A percentile compares a stretch with the other conserved stretches of the same genome.
phyloP scores from a whole-genome alignment of 805 yeast species.

The Zygoascus biomembranicola region DNA sequence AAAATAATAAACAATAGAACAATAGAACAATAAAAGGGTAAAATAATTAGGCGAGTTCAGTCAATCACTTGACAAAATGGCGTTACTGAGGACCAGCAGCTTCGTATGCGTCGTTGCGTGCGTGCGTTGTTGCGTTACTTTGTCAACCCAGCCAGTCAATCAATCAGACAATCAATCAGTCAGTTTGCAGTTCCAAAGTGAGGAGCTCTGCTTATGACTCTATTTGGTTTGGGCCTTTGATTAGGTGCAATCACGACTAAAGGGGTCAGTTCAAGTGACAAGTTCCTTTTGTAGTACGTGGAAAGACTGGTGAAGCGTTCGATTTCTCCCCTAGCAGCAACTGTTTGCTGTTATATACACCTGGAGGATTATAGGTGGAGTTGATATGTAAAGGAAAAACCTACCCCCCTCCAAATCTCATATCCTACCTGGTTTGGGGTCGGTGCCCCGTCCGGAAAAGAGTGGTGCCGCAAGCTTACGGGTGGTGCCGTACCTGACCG shows the following conservation, averaged over 20 bases:
- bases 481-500: not conserved
- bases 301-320: not conserved
- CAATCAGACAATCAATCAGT: no score
- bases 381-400: no score
- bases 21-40: no score
- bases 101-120: no score
- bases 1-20: no score
- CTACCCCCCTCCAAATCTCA: not conserved
- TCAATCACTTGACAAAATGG: no score
- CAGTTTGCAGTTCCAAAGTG: not conserved
- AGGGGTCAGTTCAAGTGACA: not conserved
- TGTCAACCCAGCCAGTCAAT: no score
- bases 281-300: not conserved
- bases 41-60: no score
- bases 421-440: no score
- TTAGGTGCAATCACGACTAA: not conserved
- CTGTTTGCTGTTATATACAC: not conserved
- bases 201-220: not conserved
- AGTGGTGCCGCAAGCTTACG: not conserved
- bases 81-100: no score
- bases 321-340: not conserved
- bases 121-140: no score
- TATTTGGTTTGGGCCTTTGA: not conserved
- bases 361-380: no score
- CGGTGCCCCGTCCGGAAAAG: not conserved